Evolutionary conservation across 805 yeast species (phyloP), one percentile per base, ranked within the genome.

Genomic region (Wickerhamomyces rabaulensis): DNA sequence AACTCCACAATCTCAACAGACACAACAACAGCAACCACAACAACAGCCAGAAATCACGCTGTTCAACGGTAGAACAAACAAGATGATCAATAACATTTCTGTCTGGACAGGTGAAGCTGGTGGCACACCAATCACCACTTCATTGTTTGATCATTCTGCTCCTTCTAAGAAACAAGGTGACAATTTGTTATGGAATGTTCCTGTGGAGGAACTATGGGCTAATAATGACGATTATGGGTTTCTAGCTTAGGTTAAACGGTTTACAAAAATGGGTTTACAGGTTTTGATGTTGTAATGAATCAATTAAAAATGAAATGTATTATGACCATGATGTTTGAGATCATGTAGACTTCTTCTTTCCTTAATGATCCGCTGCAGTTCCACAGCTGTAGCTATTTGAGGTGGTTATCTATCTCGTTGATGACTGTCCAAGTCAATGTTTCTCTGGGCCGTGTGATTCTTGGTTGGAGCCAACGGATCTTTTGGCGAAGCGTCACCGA

Each of bases 51-150:
- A 55, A 27, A 22, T 40, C 21, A 52, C 58, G 6, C 54, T 62
- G 5, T 62, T 60, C 45, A 59, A 59, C 39, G 76, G 74, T 13
- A 71, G 82, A 22, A 75, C 83, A 1, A 78, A 77, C 37, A 74
- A 74, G 27, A 79, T 79, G 85, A 79, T 79, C 54, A 78, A 70
- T 55, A 78, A 79, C 53, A 79, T 79, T 33, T 76, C 82, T 0
- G 75, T 74, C 1, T 79, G 85, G 85, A 79, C 83, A 0, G 78
- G 74, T 17, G 74, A 70, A 4, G 71, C 71, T 27, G 74, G 73
- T 15, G 57, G 57, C 3, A 31, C 47, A 12, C 60, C 55, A 44
- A 57, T 52, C 31, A 51, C 58, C 5, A 50, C 60, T 4, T 50
- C 56, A 2, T 39, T 57, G 15, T 57, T 59, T 45, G 62, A 58